Conservation (phyloP, 495 filamentous ascomycete genomes). For the Trichodelitschia bisporula region DNA sequence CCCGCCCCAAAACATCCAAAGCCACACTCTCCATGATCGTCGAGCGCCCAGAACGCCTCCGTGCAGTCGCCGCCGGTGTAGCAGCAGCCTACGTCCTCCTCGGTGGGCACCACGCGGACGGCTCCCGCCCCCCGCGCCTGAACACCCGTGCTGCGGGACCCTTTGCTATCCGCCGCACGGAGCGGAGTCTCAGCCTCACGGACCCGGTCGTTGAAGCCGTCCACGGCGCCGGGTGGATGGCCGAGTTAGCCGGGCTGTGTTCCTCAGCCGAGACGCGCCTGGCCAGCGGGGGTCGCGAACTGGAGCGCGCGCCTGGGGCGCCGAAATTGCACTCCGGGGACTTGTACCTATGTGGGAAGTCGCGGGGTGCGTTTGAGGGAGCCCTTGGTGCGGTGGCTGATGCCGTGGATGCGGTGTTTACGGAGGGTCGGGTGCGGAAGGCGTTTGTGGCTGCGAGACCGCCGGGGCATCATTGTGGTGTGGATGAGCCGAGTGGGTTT, state of each 20-base stretch:
- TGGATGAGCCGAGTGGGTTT: constrained; percentile 71
- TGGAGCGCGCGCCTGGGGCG: constrained; percentile 26
- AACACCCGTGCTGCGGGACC: constrained; percentile 26
- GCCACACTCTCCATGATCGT: constrained; percentile 48
- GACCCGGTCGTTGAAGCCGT: constrained; percentile 56
- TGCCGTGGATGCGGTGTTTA: constrained; percentile 66
- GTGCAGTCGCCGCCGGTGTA: constrained; percentile 57
- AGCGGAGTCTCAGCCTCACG: constrained; percentile 33
- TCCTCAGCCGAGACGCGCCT: constrained; percentile 48
- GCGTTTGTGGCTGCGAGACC: constrained; percentile 71
- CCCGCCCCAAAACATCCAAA: constrained; percentile 49
- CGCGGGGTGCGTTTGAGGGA: constrained; percentile 66
- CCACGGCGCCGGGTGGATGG: constrained; percentile 76
- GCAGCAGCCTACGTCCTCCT: constrained; percentile 73
- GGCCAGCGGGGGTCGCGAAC: constrained; percentile 46
- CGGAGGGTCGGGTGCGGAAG: constrained; percentile 9
- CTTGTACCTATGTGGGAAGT: constrained; percentile 69
- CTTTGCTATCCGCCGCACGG: constrained; percentile 58
- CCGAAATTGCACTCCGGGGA: constrained; percentile 54
- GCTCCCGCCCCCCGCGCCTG: constrained; percentile 28
- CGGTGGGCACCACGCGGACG: constrained; percentile 55
- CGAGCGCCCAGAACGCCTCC: constrained; percentile 78
- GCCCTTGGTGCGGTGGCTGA: constrained; percentile 77
- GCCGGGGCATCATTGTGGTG: constrained; percentile 85
- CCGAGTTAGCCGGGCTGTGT: constrained; percentile 69